Conservation (phyloP, 2,329 filamentous ascomycete genomes). For the Clonostachys byssicola region DNA sequence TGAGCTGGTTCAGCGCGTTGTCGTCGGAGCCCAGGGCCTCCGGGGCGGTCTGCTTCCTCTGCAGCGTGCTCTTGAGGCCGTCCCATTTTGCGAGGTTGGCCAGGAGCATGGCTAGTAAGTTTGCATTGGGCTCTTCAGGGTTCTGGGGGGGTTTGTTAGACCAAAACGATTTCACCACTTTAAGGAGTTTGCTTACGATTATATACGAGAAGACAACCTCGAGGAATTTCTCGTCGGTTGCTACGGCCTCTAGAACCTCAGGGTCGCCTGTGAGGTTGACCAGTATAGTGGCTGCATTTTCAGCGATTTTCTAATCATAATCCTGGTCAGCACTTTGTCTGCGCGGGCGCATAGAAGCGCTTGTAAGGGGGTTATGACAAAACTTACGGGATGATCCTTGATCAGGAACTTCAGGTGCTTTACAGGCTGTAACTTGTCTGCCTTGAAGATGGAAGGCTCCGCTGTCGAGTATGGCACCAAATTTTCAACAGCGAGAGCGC, state of each 20-base stretch:
- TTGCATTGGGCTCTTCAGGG: constrained; percentile 73
- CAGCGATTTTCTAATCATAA: constrained; percentile 69
- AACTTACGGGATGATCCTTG: constrained; percentile 72
- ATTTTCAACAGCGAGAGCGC: constrained; percentile 80
- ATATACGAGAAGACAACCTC: constrained; percentile 69
- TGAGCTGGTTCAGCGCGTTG: constrained; percentile 79
- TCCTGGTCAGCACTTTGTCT: constrained; percentile 1
- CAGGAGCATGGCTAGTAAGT: constrained; percentile 85
- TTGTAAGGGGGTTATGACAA: neutral
- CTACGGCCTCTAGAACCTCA: constrained; percentile 69
- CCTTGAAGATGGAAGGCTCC: constrained; percentile 80
- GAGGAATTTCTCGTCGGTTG: constrained; percentile 76
- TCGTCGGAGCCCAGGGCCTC: constrained; percentile 68
- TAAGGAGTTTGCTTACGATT: constrained; percentile 50
- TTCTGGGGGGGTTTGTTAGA: constrained; percentile 37
- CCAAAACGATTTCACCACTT: neutral
- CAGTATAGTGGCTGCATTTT: constrained; percentile 86
- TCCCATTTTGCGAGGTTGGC: constrained; percentile 88
- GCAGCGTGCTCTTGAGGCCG: constrained; percentile 63
- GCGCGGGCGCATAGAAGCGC: too few species aligned
- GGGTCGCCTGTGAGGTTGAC: constrained; percentile 78
- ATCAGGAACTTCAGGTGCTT: constrained; percentile 85
- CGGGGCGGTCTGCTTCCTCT: constrained; percentile 63
- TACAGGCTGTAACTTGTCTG: constrained; percentile 70
- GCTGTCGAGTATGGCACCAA: constrained; percentile 76